phyloP scores from a whole-genome alignment of 176 grass and related monocot species.

The Phoenix dactylifera region DNA sequence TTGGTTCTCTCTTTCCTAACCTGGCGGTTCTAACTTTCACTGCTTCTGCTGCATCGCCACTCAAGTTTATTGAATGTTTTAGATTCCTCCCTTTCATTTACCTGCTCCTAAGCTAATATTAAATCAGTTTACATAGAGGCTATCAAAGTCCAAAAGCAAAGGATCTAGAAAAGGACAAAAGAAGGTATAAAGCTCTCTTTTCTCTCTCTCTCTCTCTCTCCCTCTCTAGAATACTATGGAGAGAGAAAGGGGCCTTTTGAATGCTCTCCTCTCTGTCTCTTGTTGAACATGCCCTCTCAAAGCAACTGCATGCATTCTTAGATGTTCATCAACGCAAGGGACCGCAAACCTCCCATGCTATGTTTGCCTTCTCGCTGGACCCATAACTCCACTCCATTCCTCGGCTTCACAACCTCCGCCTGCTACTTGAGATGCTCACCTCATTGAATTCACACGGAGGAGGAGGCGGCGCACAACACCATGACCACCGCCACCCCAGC shows the following conservation, averaged over 20 bases:
- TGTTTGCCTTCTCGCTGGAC: conserved; percentile 16
- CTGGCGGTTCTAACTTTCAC: not conserved
- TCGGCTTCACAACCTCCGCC: not conserved
- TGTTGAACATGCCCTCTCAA: conserved; percentile 96
- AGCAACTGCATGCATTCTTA: conserved; percentile 62
- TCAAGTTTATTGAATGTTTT: conserved; percentile 83
- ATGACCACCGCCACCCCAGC: conserved; percentile 1
- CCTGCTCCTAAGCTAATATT: conserved; percentile 17
- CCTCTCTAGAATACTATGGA: not conserved
- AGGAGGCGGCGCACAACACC: conserved; percentile 12
- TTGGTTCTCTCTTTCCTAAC: not conserved
- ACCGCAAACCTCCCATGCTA: conserved; percentile 1
- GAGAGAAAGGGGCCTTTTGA: not conserved
- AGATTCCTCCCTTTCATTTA: conserved; percentile 62
- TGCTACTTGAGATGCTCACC: conserved; percentile 53
- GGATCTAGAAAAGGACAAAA: conserved; percentile 17
- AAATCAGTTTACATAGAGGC: conserved; percentile 3
- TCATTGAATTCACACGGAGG: conserved; percentile 50
- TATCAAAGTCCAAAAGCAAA: conserved; percentile 2
- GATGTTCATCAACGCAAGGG: conserved; percentile 30
- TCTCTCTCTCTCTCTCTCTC: conserved; percentile 19
- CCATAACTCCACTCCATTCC: conserved; percentile 6
- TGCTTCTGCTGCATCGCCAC: conserved; percentile 21
- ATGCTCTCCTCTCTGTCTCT: conserved; percentile 59
- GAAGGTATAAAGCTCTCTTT: conserved; percentile 9